Percentiles rank a stretch among this genome's conserved stretches.
These are phyloP conservation scores for Flaveria ramosissima DNA, from an alignment of 129 eudicot species.

Conservation along the genomic window DNA sequence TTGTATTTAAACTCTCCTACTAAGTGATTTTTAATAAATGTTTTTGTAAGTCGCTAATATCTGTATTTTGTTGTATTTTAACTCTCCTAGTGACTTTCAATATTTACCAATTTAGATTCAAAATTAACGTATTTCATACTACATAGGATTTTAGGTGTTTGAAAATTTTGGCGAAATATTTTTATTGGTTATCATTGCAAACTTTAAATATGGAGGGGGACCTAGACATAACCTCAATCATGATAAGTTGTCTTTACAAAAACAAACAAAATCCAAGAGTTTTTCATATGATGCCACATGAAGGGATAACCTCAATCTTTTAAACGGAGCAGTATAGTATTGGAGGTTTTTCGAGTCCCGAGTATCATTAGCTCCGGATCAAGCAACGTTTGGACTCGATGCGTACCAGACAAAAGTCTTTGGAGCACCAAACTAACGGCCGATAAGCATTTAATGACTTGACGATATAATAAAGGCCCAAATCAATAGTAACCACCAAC, in stretches of 20 bases:
- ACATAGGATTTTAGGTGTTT: background rate
- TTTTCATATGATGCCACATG: background rate
- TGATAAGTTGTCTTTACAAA: background rate
- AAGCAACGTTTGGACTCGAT: too few species aligned
- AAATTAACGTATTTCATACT: background rate
- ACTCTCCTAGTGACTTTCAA: background rate
- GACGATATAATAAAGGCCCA: too few species aligned
- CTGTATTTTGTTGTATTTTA: too few species aligned
- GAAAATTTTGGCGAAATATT: background rate
- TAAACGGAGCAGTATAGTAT: background rate
- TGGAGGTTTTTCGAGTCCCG: background rate
- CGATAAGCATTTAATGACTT: too few species aligned
- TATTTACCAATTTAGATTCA: background rate
- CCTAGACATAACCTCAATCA: background rate
- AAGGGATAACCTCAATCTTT: background rate
- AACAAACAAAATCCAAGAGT: background rate
- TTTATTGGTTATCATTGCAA: background rate
- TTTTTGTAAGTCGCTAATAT: too few species aligned
- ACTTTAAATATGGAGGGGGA: background rate
- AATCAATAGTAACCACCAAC: too few species aligned
- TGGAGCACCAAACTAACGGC: too few species aligned
- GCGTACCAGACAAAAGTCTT: too few species aligned
- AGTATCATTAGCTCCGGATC: too few species aligned
- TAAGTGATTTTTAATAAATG: too few species aligned
- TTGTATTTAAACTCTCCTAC: too few species aligned